Conservation (phyloP, 2,329 filamentous ascomycete species). For the Berkeleyomyces rouxiae region DNA sequence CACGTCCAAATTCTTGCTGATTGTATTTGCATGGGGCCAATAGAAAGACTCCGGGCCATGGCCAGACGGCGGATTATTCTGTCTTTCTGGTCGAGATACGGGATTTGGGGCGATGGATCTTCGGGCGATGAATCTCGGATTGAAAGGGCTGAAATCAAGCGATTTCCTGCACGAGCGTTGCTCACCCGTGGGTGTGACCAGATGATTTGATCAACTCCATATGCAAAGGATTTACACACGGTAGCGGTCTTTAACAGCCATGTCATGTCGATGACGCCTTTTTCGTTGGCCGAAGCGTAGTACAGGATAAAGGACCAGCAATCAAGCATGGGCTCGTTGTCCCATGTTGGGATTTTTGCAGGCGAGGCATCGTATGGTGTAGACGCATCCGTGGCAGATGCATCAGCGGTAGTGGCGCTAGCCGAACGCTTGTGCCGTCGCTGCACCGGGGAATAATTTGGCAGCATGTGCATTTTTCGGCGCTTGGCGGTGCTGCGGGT, state of each 20-base stretch:
- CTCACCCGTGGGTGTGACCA: neutral
- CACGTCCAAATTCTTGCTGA: neutral
- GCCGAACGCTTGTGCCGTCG: neutral
- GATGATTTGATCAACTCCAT: neutral
- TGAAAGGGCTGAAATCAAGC: neutral
- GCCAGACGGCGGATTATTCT: neutral
- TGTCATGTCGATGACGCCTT: neutral
- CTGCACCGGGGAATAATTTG: neutral
- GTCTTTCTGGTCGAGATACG: neutral
- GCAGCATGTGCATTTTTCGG: neutral
- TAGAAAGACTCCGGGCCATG: neutral
- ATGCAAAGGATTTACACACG: neutral
- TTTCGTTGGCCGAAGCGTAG: constrained; percentile 1
- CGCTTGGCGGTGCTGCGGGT: constrained; percentile 1
- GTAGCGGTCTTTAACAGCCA: neutral
- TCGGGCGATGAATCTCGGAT: neutral
- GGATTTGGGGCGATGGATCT: neutral
- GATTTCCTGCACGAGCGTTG: neutral
- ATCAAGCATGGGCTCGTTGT: constrained; percentile 5
- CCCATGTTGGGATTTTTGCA: neutral
- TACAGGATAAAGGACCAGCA: constrained; percentile 5
- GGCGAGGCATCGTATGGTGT: neutral
- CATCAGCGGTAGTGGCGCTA: neutral
- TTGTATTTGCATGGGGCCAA: neutral
- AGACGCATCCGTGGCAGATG: neutral